Evolutionary conservation across 73 alveolate genomes (phyloP).

Genomic region (Symbiodinium natans): DNA sequence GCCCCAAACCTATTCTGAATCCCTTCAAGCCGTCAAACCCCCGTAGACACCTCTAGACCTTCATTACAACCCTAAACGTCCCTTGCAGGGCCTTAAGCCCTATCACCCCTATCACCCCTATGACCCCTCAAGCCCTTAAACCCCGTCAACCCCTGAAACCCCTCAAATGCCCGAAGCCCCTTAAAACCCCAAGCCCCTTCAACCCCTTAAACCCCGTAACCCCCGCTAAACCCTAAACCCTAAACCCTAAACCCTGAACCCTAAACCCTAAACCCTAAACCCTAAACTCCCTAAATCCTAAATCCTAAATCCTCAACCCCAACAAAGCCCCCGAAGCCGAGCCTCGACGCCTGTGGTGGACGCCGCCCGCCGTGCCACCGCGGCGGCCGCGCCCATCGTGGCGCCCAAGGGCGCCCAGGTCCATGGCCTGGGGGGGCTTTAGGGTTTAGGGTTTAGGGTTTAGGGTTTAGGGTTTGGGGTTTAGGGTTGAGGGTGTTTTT

Average conservation of each 20-base stretch:
- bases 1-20: neutral
- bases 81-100: too few relatives aligned
- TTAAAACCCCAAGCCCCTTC: too few relatives aligned
- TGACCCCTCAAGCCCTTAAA: too few relatives aligned
- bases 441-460: neutral
- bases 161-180: too few relatives aligned
- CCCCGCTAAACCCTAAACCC: neutral
- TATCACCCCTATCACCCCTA: conserved; percentile 22
- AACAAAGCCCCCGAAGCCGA: neutral
- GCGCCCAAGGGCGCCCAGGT: neutral
- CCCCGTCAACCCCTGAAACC: neutral
- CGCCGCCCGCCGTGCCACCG: too few relatives aligned
- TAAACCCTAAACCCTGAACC: neutral
- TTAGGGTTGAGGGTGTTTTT: too few relatives aligned
- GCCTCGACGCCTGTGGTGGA: too few relatives aligned
- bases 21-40: neutral
- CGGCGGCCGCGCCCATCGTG: too few relatives aligned
- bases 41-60: neutral
- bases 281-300: neutral
- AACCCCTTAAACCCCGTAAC: too few relatives aligned
- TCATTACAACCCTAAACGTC: neutral
- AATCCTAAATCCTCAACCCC: neutral
- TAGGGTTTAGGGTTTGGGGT: neutral
- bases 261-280: neutral
- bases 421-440: too few relatives aligned